Evolutionary conservation across 495 filamentous ascomycete species (phyloP), one percentile per base, ranked within the genome.

Genomic region (Neurospora africana): DNA sequence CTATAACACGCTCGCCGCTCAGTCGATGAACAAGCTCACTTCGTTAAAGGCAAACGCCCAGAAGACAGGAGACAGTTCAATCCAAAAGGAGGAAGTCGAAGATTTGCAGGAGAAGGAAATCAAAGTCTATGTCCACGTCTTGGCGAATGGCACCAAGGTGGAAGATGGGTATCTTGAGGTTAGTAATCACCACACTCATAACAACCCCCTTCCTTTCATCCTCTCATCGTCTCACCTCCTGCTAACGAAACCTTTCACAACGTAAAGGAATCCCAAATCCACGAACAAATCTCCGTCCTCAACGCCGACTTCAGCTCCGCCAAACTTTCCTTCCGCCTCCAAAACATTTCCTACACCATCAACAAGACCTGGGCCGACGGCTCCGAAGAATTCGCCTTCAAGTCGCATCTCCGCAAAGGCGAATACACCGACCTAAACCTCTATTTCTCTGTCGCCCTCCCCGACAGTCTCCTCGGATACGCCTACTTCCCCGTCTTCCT

Each of bases 381-480:
- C 37, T 2, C 17, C 7, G 21, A 40, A 33, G 37, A 43, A 19
- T 3, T 10, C 2, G 61, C 44, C 9, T 61, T 61, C 53, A 61
- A 61, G 0, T 33, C 27, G 2, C 35, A 47, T 3, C 71, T 69
- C 1, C 71, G 71, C 17, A 36, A 33, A 36, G 71, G 71, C 19
- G 37, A 39, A 19, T 72, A 72, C 36, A 69, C 39, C 10, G 33
- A 67, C 6, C 27, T 72, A 1, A 72, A 72, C 39, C 15, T 72
- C 36, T 72, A 72, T 39, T 69, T 69, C 39, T 65, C 37, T 5
- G 9, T 68, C 9, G 19, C 67, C 65, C 11, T 39, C 2, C 38
- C 21, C 39, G 38, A 69, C 0, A 21, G 27, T 5, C 8, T 43
- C 1, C 7, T 68, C 0, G 70, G 90, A 89, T 91, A 81, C 11